Evolutionary conservation across 345 rosid genomes (phyloP).

Genomic region (Brassica cretica): DNA sequence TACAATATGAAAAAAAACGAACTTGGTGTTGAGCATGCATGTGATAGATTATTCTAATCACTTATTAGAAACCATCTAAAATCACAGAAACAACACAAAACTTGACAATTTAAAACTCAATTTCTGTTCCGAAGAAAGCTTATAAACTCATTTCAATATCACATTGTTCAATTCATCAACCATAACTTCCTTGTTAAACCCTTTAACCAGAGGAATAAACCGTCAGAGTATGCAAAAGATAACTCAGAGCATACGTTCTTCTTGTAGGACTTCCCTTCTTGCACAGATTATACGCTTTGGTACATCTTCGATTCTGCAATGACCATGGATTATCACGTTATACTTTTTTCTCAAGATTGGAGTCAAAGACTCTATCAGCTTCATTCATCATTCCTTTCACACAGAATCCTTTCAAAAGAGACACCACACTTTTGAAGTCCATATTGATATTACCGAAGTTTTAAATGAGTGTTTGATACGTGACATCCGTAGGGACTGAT

Average conservation of each 20-base stretch:
- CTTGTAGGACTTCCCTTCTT: slow-evolving; percentile 46
- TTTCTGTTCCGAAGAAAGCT: too few species aligned
- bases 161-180: slow-evolving; percentile 48
- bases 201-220: slow-evolving; percentile 64
- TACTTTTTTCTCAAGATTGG: slow-evolving; percentile 64
- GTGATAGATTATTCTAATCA: too few species aligned
- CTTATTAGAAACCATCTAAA: too few species aligned
- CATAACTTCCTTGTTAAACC: slow-evolving; percentile 56
- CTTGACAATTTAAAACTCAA: too few species aligned
- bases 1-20: too few species aligned
- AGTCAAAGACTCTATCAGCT: slow-evolving; percentile 70
- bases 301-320: slow-evolving; percentile 58
- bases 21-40: too few species aligned
- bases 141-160: too few species aligned
- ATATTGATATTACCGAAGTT: slow-evolving; percentile 47
- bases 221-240: slow-evolving; percentile 66
- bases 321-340: slow-evolving; percentile 80
- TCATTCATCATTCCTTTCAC: slow-evolving; percentile 86
- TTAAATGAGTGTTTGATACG: slow-evolving; percentile 66
- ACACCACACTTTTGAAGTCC: slow-evolving; percentile 61
- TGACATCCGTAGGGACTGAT: slow-evolving; percentile 62
- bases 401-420: slow-evolving; percentile 84
- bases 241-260: slow-evolving; percentile 58
- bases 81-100: too few species aligned
- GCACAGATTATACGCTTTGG: slow-evolving; percentile 65